Percentiles rank a stretch among this genome's conserved stretches.
These are phyloP conservation scores for Coemansia nantahalensis DNA, from an alignment of 192 early-diverging fungal genomes.

Conservation along the genomic window DNA sequence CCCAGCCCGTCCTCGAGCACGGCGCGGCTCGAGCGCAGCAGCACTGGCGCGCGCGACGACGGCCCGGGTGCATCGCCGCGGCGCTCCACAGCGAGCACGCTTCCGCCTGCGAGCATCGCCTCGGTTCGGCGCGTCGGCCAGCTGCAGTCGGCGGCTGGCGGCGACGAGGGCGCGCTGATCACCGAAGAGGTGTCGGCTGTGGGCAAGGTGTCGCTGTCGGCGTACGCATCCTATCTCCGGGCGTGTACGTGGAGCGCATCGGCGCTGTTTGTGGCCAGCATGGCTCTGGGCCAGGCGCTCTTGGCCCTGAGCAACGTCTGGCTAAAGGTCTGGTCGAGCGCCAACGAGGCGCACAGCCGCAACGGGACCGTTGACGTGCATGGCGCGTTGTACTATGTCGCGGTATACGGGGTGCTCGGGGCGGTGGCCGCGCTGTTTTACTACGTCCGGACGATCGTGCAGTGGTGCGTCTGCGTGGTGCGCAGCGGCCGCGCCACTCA, in stretches of 20 bases:
- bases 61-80: background rate
- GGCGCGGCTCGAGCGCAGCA: too few species aligned
- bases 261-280: conserved; percentile 57
- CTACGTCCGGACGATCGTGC: conserved; percentile 66
- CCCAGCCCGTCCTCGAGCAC: too few species aligned
- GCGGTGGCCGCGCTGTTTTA: conserved; percentile 57
- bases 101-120: conserved; percentile 55
- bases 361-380: conserved; percentile 7
- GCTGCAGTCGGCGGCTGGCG: conserved; percentile 6
- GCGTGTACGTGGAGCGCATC: conserved; percentile 64
- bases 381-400: conserved; percentile 61
- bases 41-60: background rate
- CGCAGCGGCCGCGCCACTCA: conserved; percentile 73
- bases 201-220: conserved; percentile 68
- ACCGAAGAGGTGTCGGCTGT: conserved; percentile 72
- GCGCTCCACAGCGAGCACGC: conserved; percentile 36
- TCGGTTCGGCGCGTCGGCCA: conserved; percentile 30
- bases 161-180: conserved; percentile 54
- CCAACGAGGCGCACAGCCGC: conserved; percentile 51
- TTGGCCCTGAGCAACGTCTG: conserved; percentile 62
- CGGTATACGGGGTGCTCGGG: conserved; percentile 30
- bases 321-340: conserved; percentile 67
- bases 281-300: conserved; percentile 54
- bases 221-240: conserved; percentile 79
- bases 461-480: conserved; percentile 79